phyloP scores from a whole-genome alignment of 2,329 filamentous ascomycete genomes.

The Monosporascus sp. region DNA sequence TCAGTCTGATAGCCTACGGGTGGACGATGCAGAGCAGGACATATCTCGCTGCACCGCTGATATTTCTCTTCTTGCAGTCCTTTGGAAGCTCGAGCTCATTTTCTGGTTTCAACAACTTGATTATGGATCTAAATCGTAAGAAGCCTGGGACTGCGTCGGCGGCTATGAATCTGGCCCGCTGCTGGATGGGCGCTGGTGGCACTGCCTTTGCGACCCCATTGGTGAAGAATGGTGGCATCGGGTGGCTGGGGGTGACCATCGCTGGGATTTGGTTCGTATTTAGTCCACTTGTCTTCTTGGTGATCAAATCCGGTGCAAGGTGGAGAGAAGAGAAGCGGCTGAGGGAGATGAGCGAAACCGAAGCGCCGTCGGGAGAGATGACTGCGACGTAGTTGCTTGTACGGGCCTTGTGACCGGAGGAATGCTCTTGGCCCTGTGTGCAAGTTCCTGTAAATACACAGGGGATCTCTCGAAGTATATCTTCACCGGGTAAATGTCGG shows the following conservation, averaged over 20 bases:
- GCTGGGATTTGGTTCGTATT: not conserved
- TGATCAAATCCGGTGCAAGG: not conserved
- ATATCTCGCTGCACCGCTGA: not conserved
- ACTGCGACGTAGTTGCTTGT: too few species aligned
- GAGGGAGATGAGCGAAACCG: too few species aligned
- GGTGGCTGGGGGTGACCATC: not conserved
- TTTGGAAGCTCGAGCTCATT: not conserved
- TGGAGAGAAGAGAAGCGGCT: conserved; percentile 1
- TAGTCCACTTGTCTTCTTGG: not conserved
- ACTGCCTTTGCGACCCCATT: conserved; percentile 1
- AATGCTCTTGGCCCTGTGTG: too few species aligned
- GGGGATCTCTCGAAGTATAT: too few species aligned
- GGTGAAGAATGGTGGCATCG: not conserved
- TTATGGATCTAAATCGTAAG: conserved; percentile 1
- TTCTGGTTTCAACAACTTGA: not conserved
- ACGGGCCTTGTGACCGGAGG: too few species aligned
- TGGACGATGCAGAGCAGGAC: conserved; percentile 47
- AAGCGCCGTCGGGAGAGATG: too few species aligned
- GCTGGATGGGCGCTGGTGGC: conserved; percentile 1
- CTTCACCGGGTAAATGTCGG: too few species aligned
- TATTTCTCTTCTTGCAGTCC: not conserved
- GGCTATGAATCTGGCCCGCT: conserved; percentile 2
- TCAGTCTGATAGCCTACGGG: conserved; percentile 48
- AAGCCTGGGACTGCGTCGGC: not conserved
- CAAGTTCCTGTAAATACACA: too few species aligned